Evolutionary conservation across 768 basidiomycete genomes (phyloP), one percentile per base, ranked within the genome.

Genomic region (Hemileccinum impolitum): DNA sequence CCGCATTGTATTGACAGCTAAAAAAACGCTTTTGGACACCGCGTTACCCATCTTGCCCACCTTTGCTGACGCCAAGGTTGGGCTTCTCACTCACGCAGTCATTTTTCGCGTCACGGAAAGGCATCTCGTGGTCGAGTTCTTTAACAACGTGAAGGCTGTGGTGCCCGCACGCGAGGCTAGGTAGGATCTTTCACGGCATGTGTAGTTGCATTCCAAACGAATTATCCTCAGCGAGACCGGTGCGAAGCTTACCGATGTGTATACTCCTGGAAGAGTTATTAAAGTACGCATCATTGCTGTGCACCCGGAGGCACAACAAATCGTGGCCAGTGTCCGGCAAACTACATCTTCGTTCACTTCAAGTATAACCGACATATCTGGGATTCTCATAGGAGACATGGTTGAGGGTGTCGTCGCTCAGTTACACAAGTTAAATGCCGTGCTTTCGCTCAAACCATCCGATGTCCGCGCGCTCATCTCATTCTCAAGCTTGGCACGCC

Each of bases 321-420:
- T 97, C 46, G 72, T 85, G 36, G 94, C 90, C 12, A 96, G 94
- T 60, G 84, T 95, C 50, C 85, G 87, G 23, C 90, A 94, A 72
- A 90, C 87, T 4, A 63, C 78, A 1, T 59, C 82, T 38, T 75
- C 68, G 49, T 79, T 71, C 53, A 69, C 76, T 47, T 61, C 75
- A 48, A 61, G 76, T 51, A 60, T 77, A 49, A 67, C 75, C 43
- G 85, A 90, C 58, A 84, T 90, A 61, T 83, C 80, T 58, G 77
- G 75, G 17, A 76, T 94, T 44, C 84, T 89, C 62, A 81, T 94
- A 54, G 90, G 92, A 7, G 77, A 86, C 57, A 76, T 73, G 37
- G 83, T 87, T 4, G 75, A 79, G 52, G 94, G 88, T 42, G 72
- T 71, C 6, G 73, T 97, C n/a, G 63, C 77, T 14, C 88, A 90